A percentile compares a stretch with the other conserved stretches of the same genome.
Evolutionary conservation across 225 moss, liverwort and hornwort genomes (phyloP).

Genomic region (Physcomitrellopsis africana): DNA sequence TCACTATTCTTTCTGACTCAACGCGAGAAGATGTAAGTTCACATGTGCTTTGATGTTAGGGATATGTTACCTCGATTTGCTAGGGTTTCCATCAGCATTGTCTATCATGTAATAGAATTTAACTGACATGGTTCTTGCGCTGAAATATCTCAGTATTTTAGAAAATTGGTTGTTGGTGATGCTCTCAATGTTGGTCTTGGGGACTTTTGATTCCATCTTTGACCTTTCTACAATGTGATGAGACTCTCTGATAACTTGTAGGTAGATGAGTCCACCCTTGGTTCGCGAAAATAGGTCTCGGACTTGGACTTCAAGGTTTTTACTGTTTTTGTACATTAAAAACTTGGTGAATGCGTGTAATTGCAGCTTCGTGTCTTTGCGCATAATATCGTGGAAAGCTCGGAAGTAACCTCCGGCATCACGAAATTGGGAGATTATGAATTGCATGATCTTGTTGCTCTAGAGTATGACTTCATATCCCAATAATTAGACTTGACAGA

Average conservation of each 20-base stretch:
- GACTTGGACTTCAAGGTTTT: background rate
- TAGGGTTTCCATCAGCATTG: too few species aligned
- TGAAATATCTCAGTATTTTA: constrained; percentile 11
- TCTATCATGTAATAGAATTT: too few species aligned
- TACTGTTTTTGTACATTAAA: background rate
- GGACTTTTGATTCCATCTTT: background rate
- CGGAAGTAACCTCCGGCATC: constrained; percentile 92
- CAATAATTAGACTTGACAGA: constrained; percentile 12
- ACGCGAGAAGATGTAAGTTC: constrained; percentile 90
- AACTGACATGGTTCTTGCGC: constrained; percentile 12
- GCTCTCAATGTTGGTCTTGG: background rate
- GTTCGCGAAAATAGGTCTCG: too few species aligned
- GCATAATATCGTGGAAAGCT: constrained; percentile 90
- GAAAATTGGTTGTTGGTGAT: constrained; percentile 1
- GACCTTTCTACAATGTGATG: too few species aligned
- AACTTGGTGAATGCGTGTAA: background rate
- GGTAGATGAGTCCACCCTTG: too few species aligned
- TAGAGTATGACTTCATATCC: constrained; percentile 64
- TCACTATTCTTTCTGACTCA: constrained; percentile 88
- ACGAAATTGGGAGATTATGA: constrained; percentile 94
- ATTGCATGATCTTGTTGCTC: constrained; percentile 91
- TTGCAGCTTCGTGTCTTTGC: constrained; percentile 89
- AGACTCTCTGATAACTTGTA: too few species aligned
- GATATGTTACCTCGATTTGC: too few species aligned
- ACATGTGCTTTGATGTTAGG: background rate